phyloP scores from a whole-genome alignment of 2,329 filamentous ascomycete genomes.

The Akanthomyces uredinophilus region DNA sequence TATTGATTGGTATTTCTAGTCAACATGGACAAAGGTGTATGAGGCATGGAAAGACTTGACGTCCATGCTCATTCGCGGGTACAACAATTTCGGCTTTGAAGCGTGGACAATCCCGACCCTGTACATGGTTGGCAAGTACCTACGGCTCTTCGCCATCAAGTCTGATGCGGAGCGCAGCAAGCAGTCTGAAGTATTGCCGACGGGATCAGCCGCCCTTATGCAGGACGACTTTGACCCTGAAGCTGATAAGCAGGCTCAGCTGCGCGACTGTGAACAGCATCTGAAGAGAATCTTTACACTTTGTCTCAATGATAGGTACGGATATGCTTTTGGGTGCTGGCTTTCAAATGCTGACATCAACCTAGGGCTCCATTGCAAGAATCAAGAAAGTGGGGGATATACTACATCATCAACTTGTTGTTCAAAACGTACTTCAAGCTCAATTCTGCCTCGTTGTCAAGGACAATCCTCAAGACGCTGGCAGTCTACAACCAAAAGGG shows the following conservation, averaged over 20 bases:
- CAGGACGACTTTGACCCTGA: constrained; percentile 80
- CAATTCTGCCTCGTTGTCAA: constrained; percentile 81
- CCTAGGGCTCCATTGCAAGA: constrained; percentile 73
- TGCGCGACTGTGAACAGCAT: constrained; percentile 85
- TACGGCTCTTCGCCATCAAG: constrained; percentile 83
- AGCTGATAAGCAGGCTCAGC: constrained; percentile 70
- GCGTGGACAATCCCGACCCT: constrained; percentile 91
- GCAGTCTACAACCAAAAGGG: constrained; percentile 62
- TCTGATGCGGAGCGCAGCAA: constrained; percentile 66
- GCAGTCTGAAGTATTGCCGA: constrained; percentile 28
- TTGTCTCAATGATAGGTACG: constrained; percentile 83
- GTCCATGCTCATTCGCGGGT: constrained; percentile 72
- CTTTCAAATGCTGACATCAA: not conserved
- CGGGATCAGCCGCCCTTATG: constrained; percentile 44
- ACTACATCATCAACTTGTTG: constrained; percentile 87
- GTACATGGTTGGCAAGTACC: constrained; percentile 79
- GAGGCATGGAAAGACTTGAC: constrained; percentile 83
- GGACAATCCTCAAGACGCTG: constrained; percentile 82
- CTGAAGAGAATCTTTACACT: constrained; percentile 89
- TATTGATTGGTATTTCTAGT: constrained; percentile 24
- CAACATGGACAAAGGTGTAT: constrained; percentile 80
- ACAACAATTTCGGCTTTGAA: constrained; percentile 69
- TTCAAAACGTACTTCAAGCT: constrained; percentile 99
- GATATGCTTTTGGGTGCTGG: constrained; percentile 15
- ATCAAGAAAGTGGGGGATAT: constrained; percentile 96